Conservation (phyloP, 257 asterid genomes). For the Petunia secreta region DNA sequence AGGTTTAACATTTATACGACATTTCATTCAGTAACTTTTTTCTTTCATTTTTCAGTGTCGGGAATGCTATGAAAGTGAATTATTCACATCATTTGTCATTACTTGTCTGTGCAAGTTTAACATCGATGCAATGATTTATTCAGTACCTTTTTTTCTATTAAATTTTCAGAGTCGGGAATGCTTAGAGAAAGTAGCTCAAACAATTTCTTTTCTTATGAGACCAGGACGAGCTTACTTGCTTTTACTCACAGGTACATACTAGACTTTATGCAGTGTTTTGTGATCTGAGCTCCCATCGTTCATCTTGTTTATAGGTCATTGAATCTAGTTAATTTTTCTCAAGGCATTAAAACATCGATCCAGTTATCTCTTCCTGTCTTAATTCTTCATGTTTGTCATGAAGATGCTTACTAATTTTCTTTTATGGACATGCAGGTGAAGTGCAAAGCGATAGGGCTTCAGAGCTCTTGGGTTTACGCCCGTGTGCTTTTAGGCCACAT, state of each 20-base stretch:
- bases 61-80: constrained; percentile 18
- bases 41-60: not conserved
- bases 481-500: constrained; percentile 88
- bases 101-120: not conserved
- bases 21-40: too few species aligned
- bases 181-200: constrained; percentile 86
- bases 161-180: constrained; percentile 86
- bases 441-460: constrained; percentile 81
- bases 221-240: constrained; percentile 64
- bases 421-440: constrained; percentile 48
- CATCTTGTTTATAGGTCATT: not conserved
- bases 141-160: not conserved
- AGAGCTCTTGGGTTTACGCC: constrained; percentile 69
- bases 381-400: not conserved
- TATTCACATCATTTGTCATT: not conserved
- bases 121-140: constrained; percentile 5
- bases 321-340: not conserved
- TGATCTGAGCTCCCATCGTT: not conserved
- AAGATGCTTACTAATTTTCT: not conserved
- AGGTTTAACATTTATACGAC: too few species aligned
- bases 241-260: constrained; percentile 75
- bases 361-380: not conserved
- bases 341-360: not conserved
- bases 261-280: constrained; percentile 5
- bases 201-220: constrained; percentile 63